Evolutionary conservation across 2,329 filamentous ascomycete genomes (phyloP).

Genomic region (Trichoderma arundinaceum): DNA sequence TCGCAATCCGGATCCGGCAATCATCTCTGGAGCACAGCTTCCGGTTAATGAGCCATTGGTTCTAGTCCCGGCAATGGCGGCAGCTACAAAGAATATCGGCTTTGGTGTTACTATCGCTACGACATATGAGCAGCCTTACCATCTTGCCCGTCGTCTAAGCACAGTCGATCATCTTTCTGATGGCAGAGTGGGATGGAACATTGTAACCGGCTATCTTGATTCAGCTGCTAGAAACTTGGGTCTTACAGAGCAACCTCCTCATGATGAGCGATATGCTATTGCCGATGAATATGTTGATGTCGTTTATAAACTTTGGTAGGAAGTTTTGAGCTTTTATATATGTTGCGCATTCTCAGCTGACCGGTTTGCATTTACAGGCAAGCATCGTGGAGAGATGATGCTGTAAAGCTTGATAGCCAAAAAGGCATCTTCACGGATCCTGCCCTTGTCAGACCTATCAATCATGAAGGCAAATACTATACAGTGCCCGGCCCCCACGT

Average conservation of each 20-base stretch:
- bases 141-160: conserved; percentile 67
- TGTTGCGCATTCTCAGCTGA: not conserved
- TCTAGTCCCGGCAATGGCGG: conserved; percentile 70
- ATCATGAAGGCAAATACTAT: conserved; percentile 66
- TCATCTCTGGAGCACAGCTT: conserved; percentile 69
- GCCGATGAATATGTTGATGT: conserved; percentile 65
- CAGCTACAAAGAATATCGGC: conserved; percentile 68
- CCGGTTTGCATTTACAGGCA: conserved; percentile 37
- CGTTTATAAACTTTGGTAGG: conserved; percentile 66
- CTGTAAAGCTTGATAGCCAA: conserved; percentile 60
- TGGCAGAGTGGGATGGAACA: conserved; percentile 58
- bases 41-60: conserved; percentile 71
- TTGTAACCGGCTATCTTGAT: conserved; percentile 72
- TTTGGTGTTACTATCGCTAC: conserved; percentile 72
- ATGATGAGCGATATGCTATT: conserved; percentile 61
- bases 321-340: not conserved
- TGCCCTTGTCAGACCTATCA: conserved; percentile 63
- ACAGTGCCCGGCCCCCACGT: conserved; percentile 64
- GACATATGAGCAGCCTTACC: conserved; percentile 72
- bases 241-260: conserved; percentile 56
- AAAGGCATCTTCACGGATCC: conserved; percentile 54
- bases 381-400: conserved; percentile 64
- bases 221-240: conserved; percentile 69
- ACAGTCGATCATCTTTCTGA: conserved; percentile 71
- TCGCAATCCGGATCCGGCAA: conserved; percentile 56